Base-by-base conservation (phyloP, 2,329 filamentous ascomycete genomes). In the Chrysosporium keratinophilum region DNA sequence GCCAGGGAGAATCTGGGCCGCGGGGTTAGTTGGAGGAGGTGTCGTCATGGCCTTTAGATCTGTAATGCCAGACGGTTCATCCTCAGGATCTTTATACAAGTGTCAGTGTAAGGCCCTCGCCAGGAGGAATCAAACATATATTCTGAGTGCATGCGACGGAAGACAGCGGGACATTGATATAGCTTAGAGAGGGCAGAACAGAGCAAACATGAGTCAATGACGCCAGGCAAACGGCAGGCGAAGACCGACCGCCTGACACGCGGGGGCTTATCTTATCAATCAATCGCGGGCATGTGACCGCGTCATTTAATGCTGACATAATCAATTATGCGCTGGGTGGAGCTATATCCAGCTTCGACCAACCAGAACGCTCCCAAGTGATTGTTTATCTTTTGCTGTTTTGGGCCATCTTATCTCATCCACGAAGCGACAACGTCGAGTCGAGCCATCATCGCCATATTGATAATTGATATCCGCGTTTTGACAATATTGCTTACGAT, bases 1-100 rank as follows among this genome's bases (percentile, higher is more conserved):
- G 31, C 82, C 82, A 15, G 84, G 84, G 65, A 81, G 74, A 34
- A 88, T 79, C 65, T 84, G 80, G 54, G 81, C 81, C 63, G 69
- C 63, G 41, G 63, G 33, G 28, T 31, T 35, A 17, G 42, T 23
- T 17, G 34, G 7, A 23, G 45, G 14, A 41, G 63, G 58, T 54
- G 64, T 62, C 54, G 65, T 65, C 70, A 73, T 73, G 52, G 52
- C 64, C 60, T 37, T 7, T 39, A 14, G 6, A 14, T 37, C 17
- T 39, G 15, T 33, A n/a, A 2, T n/a, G 44, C 3, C 11, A 40
- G 46, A 49, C 12, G 15, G 46, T 37, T 51, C 49, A 51, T 51
- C 40, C 19, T 49, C 39, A 12, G 15, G 34, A 49, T 40, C 34
- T 49, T 49, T 33, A 49, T 37, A 11, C 11, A 31, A 49, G 14